Evolutionary conservation across 805 yeast species (phyloP).

Genomic region (Candida pseudoglaebosa): DNA sequence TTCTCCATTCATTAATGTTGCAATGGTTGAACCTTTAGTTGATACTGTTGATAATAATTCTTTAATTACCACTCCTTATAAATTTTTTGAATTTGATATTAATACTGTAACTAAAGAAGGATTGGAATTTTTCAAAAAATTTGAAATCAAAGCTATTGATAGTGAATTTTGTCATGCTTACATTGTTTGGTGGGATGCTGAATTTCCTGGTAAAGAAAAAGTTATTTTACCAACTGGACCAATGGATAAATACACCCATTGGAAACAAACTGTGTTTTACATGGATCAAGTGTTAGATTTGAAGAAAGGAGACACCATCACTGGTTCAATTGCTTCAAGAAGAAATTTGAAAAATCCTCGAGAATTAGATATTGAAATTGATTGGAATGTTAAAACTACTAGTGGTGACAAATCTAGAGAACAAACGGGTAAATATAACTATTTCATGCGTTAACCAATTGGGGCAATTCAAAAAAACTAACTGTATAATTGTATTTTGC

Average conservation of each 20-base stretch:
- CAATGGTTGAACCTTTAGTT: slow-evolving; percentile 91
- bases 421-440: slow-evolving; percentile 56
- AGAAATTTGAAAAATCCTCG: slow-evolving; percentile 82
- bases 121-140: slow-evolving; percentile 69
- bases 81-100: slow-evolving; percentile 78
- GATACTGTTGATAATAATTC: slow-evolving; percentile 81
- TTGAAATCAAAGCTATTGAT: slow-evolving; percentile 68
- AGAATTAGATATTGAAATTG: slow-evolving; percentile 79
- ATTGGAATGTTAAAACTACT: slow-evolving; percentile 48
- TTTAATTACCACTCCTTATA: slow-evolving; percentile 68
- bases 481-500: too few relatives aligned
- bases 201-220: slow-evolving; percentile 68
- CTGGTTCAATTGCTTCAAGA: slow-evolving; percentile 66
- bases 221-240: slow-evolving; percentile 92
- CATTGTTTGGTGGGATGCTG: slow-evolving; percentile 93
- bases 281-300: slow-evolving; percentile 74
- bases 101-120: slow-evolving; percentile 84
- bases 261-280: slow-evolving; percentile 98
- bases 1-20: slow-evolving; percentile 80
- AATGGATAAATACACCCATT: slow-evolving; percentile 89
- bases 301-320: slow-evolving; percentile 70
- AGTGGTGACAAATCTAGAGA: slow-evolving; percentile 48
- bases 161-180: slow-evolving; percentile 84
- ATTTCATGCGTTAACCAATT: slow-evolving; percentile 67
- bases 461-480: too few relatives aligned